Evolutionary conservation across 2,329 filamentous ascomycete genomes (phyloP), one percentile per base, ranked within the genome.

Genomic region (Scytalidium lignicola): DNA sequence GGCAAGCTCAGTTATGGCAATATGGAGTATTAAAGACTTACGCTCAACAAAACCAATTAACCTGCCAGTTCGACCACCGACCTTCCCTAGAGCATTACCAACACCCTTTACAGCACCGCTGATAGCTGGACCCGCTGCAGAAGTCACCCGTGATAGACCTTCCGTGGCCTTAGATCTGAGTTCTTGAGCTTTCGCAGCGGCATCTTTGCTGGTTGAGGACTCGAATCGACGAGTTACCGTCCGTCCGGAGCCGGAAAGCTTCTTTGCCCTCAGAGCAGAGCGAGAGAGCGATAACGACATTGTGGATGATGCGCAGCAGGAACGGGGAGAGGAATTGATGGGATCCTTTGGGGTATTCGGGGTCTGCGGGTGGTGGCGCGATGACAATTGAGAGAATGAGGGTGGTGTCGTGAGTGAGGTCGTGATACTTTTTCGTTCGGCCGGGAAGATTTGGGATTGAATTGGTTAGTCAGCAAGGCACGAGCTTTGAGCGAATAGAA

Each of bases 21-120:
- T 37, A 9, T 17, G 12, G 5, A 37, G 15, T 4, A 13, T 15
- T 17, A 37, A 15, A 17, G 8, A 73, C 90, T 74, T 81, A 97
- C 93, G 86, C 79, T 96, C 88, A 64, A 93, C 76, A 65, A 91
- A 88, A 61, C 76, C 77, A 68, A 96, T 80, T 59, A 91, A 66
- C 70, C 79, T 82, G 63, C 89, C 90, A 54, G 89, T 91, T 62
- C 87, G 82, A 64, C 92, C 92, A 64, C 90, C 91, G 67, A 91
- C 78, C 72, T 83, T 86, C 68, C 82, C 76, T 60, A 95, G 72
- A 50, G 86, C 82, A 65, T 73, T 80, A 58, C 76, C 73, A 58
- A 85, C 72, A 49, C 82, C 79, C 66, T 82, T 80, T 50, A 86
- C 87, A 60, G 86, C 88, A 66, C 81, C 84, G 60, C 80, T 78